Conservation (phyloP, 768 basidiomycete genomes). For the Mycena maculata region DNA sequence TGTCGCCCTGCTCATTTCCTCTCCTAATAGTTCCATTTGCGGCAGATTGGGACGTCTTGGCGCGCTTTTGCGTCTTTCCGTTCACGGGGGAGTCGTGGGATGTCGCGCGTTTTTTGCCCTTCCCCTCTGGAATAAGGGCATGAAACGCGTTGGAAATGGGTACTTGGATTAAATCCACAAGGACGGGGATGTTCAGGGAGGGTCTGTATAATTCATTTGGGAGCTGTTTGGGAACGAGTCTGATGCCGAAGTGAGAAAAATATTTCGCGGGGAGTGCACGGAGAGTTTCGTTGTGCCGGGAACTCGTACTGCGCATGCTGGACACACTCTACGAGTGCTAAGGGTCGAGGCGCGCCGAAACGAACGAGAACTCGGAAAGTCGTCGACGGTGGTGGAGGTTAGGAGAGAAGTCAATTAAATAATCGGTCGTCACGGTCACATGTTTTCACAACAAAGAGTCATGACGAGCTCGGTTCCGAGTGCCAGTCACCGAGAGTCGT, state of each 20-base stretch:
- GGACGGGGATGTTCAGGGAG: slow-evolving; percentile 39
- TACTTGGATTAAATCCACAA: slow-evolving; percentile 38
- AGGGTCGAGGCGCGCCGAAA: not conserved
- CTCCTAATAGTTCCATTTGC: not conserved
- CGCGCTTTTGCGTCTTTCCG: slow-evolving; percentile 22
- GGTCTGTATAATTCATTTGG: slow-evolving; percentile 36
- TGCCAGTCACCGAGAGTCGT: not conserved
- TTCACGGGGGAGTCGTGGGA: not conserved
- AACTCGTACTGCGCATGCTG: slow-evolving; percentile 28
- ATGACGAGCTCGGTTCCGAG: too few species aligned
- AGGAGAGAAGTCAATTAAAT: not conserved
- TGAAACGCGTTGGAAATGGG: slow-evolving; percentile 33
- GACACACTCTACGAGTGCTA: not conserved
- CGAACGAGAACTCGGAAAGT: not conserved
- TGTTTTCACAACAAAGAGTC: too few species aligned
- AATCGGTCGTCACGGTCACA: not conserved
- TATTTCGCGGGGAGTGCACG: slow-evolving; percentile 19
- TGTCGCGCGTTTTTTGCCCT: slow-evolving; percentile 36
- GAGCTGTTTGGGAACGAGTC: not conserved
- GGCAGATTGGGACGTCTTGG: slow-evolving; percentile 2
- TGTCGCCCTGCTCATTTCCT: not conserved
- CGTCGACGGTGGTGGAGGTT: slow-evolving; percentile 11
- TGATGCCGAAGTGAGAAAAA: not conserved
- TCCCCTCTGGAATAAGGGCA: slow-evolving; percentile 3
- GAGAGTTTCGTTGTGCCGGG: slow-evolving; percentile 26